These are phyloP conservation scores for Penicillium sp. DNA, from an alignment of 2,329 filamentous ascomycete species.

Conservation along the genomic window DNA sequence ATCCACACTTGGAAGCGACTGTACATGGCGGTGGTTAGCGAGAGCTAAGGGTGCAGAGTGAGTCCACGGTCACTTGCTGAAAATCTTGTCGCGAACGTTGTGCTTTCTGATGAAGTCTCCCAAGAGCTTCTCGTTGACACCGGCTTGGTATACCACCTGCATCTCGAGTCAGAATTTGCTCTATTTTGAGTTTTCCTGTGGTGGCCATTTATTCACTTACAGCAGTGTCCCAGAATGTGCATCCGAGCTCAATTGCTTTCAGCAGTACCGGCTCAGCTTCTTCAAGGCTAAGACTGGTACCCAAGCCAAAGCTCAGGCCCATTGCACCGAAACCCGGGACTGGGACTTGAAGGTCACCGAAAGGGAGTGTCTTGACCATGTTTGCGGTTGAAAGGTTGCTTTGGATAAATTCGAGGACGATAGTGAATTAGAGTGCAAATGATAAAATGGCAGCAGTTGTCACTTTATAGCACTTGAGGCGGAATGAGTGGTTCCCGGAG, in stretches of 20 bases:
- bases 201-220: slow-evolving; percentile 27
- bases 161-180: background rate
- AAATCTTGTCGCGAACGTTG: slow-evolving; percentile 52
- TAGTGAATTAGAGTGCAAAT: background rate
- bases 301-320: slow-evolving; percentile 49
- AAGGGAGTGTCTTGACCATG: slow-evolving; percentile 46
- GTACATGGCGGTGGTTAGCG: background rate
- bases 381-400: background rate
- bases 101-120: slow-evolving; percentile 54
- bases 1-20: slow-evolving; percentile 53
- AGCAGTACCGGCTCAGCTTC: slow-evolving; percentile 51
- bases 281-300: slow-evolving; percentile 44
- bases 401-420: background rate
- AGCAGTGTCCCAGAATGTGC: slow-evolving; percentile 51
- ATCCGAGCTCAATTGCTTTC: slow-evolving; percentile 51
- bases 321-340: slow-evolving; percentile 52
- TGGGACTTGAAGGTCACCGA: slow-evolving; percentile 41
- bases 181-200: background rate
- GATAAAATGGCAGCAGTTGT: background rate
- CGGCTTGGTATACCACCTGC: slow-evolving; percentile 48
- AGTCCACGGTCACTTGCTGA: slow-evolving; percentile 35
- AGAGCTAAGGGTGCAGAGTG: background rate
- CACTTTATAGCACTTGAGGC: background rate
- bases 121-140: slow-evolving; percentile 52
- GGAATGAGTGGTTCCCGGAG: no score